Evolutionary conservation across 2,329 filamentous ascomycete species (phyloP), one percentile per base, ranked within the genome.

Genomic region (Fusarium oligoseptatum): DNA sequence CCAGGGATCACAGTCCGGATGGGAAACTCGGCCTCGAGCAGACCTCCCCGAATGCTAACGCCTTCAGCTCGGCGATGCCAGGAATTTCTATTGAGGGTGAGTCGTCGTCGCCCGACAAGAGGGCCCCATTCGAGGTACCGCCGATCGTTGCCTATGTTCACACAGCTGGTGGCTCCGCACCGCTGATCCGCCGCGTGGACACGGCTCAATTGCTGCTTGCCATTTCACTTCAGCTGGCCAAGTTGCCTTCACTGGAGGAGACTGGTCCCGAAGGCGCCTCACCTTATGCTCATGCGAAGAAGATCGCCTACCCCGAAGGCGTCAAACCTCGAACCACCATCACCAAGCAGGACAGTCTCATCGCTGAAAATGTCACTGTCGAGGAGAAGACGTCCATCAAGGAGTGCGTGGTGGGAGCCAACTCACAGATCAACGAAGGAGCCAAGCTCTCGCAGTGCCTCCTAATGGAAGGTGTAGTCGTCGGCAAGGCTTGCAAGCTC

Each of bases 361-460:
- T 98, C 41, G 96, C 91, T 1, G 94, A 96, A 67, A 98, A 98
- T 79, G 95, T 97, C 45, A 95, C 92, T 1, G 92, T 98, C 0
- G 94, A 96, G 79, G 94, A 96, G 78, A 96, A 96, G 81, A 92
- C 91, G 27, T 93, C 95, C n/a, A 93, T 99, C 84, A 98, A 98
- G 82, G 95, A 98, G 83, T 93, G 89, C 41, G 94, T 98, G 34
- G 91, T 99, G 45, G 97, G 97, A 3, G 91, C 94, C 6, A 95
- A 94, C 77, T 97, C 95, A 81, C 92, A 94, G 78, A 96, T 99
- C 74, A 92, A 92, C 72, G 92, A 93, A 76, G 95, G 95, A n/a
- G 95, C 93, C 34, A 94, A 95, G 75, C 84, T 99, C 52, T 92
- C 91, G n/a, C 90, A 95, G 74, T 98, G 96, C 82, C 84, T 98